Evolutionary conservation across 108 stramenopile genomes (phyloP), one percentile per base, ranked within the genome.

Genomic region (Mediolabrus comicus): DNA sequence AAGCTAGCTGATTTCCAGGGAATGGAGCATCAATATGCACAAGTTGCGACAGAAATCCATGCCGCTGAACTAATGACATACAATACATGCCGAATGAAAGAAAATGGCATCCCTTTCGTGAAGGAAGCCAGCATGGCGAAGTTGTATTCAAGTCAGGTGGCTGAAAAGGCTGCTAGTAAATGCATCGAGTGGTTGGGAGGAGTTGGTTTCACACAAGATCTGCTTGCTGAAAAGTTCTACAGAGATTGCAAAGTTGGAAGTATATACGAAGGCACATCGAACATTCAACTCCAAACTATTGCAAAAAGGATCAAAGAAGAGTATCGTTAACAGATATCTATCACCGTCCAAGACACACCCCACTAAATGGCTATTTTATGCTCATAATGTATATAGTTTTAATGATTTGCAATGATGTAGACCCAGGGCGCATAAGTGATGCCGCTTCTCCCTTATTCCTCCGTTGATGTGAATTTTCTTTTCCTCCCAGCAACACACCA

Each of bases 41-140:
- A 95, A 77, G 69, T 87, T 28, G 95, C 95, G 1, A 94, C 96
- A 1, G 96, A 98, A 70, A 91, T 98, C 53, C 85, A 96, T 67
- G 95, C 97, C 9, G 95, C 94, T 1, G 92, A 95, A 79, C 29
- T 88, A 61, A 84, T 96, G 83, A 84, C 81, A n/a, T 95, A 96
- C 86, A 95, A 97, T 84, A 86, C 94, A 14, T 95, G 94, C 35
- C 85, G 97, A 56, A 75, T 86, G 80, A 96, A 97, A 77, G 95
- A 97, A 75, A 76, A 59, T n/a, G 95, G 91, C 14, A 43, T 87
- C 22, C 81, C 88, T 12, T 96, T 98, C 75, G 88, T 95, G 30
- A 97, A 96, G 78, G 95, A 98, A 59, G 97, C 97, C 0, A 94
- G 95, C 70, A 98, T 98, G 97, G 90, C 69, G 39, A 98, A 98